These are phyloP conservation scores for Citrus reticulata DNA, from an alignment of 345 rosid species.

Conservation along the genomic window DNA sequence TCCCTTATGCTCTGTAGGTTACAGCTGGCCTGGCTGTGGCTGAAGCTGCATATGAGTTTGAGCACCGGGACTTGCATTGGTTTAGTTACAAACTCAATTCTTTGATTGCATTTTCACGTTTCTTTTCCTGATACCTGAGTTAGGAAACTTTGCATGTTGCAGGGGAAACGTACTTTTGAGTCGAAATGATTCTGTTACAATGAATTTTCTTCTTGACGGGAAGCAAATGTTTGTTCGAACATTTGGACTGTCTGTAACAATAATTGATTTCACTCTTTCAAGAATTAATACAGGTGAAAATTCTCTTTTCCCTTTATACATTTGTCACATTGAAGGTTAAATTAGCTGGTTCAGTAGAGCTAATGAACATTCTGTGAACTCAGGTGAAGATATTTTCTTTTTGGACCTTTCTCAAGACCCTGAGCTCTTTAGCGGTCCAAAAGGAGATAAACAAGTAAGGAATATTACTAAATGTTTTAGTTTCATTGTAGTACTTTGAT, in stretches of 20 bases:
- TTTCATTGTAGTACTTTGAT: background rate
- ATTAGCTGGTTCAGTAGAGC: background rate
- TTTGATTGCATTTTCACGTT: background rate
- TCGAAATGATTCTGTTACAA: slow-evolving; percentile 51
- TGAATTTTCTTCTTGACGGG: slow-evolving; percentile 59
- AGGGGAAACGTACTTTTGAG: slow-evolving; percentile 91
- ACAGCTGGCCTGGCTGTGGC: slow-evolving; percentile 88
- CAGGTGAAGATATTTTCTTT: slow-evolving; percentile 84
- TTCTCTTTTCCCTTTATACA: background rate
- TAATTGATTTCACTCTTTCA: slow-evolving; percentile 92
- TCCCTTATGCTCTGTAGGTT: slow-evolving; percentile 46
- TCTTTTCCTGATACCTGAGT: background rate
- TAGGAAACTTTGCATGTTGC: slow-evolving; percentile 5
- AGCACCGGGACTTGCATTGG: slow-evolving; percentile 96
- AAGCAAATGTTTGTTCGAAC: slow-evolving; percentile 46
- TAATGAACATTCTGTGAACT: background rate
- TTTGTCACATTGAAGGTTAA: background rate
- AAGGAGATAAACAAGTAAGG: slow-evolving; percentile 87
- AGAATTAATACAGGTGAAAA: slow-evolving; percentile 78
- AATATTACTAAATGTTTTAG: background rate
- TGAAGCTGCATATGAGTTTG: slow-evolving; percentile 94
- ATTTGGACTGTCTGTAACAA: slow-evolving; percentile 60
- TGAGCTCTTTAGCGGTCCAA: slow-evolving; percentile 80
- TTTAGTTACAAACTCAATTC: slow-evolving; percentile 23
- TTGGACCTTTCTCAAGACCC: slow-evolving; percentile 89